Conservation (phyloP, 2,329 filamentous ascomycete species). For the Aureobasidium lini region DNA sequence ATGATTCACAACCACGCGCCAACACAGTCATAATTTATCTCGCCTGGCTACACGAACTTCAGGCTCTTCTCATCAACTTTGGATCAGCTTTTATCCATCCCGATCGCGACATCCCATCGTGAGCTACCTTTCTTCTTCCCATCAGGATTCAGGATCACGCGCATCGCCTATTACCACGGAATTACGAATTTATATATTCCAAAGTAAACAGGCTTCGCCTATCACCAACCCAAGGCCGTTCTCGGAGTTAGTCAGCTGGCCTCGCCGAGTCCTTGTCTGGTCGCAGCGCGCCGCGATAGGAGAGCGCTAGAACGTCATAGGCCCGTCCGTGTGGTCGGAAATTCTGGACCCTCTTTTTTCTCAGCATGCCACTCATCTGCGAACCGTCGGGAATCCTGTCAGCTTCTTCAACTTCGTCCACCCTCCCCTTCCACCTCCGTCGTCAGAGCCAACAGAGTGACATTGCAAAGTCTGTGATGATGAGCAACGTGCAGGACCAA, state of each 20-base stretch:
- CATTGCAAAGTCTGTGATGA: constrained; percentile 25
- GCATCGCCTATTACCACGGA: neutral
- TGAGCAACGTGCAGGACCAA: constrained; percentile 19
- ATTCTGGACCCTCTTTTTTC: constrained; percentile 11
- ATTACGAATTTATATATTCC: neutral
- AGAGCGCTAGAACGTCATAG: neutral
- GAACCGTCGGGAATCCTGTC: constrained; percentile 10
- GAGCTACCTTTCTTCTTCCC: neutral
- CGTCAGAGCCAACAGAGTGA: constrained; percentile 27
- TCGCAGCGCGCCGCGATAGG: constrained; percentile 1
- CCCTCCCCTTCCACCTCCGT: constrained; percentile 19
- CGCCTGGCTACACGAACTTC: neutral
- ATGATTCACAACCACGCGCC: neutral
- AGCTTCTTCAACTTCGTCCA: constrained; percentile 7
- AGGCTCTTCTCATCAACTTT: neutral
- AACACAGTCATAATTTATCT: constrained; percentile 6
- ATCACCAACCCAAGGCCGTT: neutral
- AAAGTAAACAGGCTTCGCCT: constrained; percentile 3
- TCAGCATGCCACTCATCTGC: constrained; percentile 17
- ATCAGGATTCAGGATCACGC: neutral
- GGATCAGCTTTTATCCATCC: neutral
- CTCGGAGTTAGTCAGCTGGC: neutral
- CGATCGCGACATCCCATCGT: neutral
- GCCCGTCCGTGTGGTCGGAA: neutral
- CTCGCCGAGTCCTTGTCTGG: no score